Percentiles rank a stretch among this genome's conserved stretches.
These are phyloP conservation scores for Globisporangium middletonii DNA, from an alignment of 352 stramenopile species.

Conservation along the genomic window DNA sequence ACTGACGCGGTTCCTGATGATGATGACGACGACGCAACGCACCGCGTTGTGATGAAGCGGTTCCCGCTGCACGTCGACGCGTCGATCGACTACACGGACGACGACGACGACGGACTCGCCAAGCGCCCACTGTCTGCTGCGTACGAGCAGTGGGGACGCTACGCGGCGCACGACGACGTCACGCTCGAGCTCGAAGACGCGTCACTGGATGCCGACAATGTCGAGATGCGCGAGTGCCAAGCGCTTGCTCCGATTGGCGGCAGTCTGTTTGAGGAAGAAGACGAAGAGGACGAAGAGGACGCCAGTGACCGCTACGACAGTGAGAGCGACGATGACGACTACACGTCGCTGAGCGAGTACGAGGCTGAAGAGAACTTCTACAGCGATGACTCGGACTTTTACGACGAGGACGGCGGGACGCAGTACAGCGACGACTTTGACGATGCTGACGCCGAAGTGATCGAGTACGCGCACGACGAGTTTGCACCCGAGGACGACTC, in stretches of 20 bases:
- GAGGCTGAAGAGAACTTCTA: slow-evolving; percentile 83
- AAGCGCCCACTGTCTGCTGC: not conserved
- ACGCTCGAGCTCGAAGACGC: slow-evolving; percentile 17
- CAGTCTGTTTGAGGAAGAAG: slow-evolving; percentile 28
- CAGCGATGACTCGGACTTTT: slow-evolving; percentile 74
- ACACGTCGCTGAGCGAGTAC: slow-evolving; percentile 69
- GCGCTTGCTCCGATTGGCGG: slow-evolving; percentile 30
- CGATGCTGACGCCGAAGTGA: slow-evolving; percentile 66
- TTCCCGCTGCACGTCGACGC: slow-evolving; percentile 10
- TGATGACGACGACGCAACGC: not conserved
- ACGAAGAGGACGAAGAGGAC: slow-evolving; percentile 38
- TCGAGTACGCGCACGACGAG: slow-evolving; percentile 71
- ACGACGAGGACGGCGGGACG: slow-evolving; percentile 45
- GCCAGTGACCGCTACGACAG: slow-evolving; percentile 20
- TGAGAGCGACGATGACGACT: slow-evolving; percentile 34
- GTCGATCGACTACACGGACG: slow-evolving; percentile 5
- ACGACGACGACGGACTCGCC: not conserved
- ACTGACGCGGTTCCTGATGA: not conserved
- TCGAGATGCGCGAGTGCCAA: slow-evolving; percentile 34
- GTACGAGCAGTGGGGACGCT: slow-evolving; percentile 15
- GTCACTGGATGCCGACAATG: slow-evolving; percentile 16
- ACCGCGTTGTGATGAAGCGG: slow-evolving; percentile 8
- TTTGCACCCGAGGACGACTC: slow-evolving; percentile 38
- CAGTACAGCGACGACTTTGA: slow-evolving; percentile 85
- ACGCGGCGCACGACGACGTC: slow-evolving; percentile 11